These are phyloP conservation scores for Lasiodiplodia gonubiensis DNA, from an alignment of 2,329 filamentous ascomycete species.

Conservation along the genomic window DNA sequence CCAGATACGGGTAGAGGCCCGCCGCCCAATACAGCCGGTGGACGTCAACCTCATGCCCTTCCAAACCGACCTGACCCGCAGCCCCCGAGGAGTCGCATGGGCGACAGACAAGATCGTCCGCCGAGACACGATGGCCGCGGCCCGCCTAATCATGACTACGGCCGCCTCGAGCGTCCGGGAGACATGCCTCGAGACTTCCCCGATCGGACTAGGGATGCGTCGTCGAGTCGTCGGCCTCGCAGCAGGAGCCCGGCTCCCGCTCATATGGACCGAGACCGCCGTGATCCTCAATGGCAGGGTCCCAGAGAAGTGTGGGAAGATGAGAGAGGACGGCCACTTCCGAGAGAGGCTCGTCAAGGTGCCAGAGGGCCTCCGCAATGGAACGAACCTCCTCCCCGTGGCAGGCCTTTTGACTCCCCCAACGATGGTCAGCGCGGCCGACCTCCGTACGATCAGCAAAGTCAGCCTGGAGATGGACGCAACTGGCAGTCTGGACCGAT, in stretches of 20 bases:
- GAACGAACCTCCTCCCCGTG: slow-evolving; percentile 17
- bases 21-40: neutral
- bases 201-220: slow-evolving; percentile 46
- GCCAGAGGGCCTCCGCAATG: slow-evolving; percentile 25
- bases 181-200: slow-evolving; percentile 42
- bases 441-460: slow-evolving; percentile 40
- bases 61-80: slow-evolving; percentile 66
- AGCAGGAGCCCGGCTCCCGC: slow-evolving; percentile 46
- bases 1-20: slow-evolving; percentile 24
- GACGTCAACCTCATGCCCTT: slow-evolving; percentile 48
- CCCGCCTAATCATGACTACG: slow-evolving; percentile 47
- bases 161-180: slow-evolving; percentile 51
- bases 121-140: slow-evolving; percentile 43
- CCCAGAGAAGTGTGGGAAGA: slow-evolving; percentile 43
- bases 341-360: slow-evolving; percentile 39
- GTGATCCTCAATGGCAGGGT: slow-evolving; percentile 38
- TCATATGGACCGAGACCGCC: slow-evolving; percentile 38
- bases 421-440: slow-evolving; percentile 31
- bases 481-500: slow-evolving; percentile 24
- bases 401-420: slow-evolving; percentile 18
- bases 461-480: slow-evolving; percentile 32
- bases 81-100: slow-evolving; percentile 49
- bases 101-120: slow-evolving; percentile 43
- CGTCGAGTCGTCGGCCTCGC: slow-evolving; percentile 47
- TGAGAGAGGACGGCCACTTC: slow-evolving; percentile 41